Evolutionary conservation across 2,329 filamentous ascomycete species (phyloP).

Genomic region (Fusarium equiseti): DNA sequence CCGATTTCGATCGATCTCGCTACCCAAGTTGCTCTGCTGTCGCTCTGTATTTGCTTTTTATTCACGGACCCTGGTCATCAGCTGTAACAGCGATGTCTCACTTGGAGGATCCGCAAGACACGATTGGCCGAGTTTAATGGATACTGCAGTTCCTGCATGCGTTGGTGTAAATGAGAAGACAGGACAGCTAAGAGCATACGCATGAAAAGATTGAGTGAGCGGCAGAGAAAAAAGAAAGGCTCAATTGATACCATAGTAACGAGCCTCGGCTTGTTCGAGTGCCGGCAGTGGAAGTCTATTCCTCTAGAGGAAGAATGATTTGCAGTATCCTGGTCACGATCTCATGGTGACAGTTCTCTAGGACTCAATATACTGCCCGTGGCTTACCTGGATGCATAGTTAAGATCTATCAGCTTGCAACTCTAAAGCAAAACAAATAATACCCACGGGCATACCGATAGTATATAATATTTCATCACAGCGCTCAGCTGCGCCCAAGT

Average conservation of each 20-base stretch:
- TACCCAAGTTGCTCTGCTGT: not conserved
- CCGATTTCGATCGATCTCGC: constrained; percentile 9
- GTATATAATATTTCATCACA: not conserved
- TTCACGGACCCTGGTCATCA: constrained; percentile 1
- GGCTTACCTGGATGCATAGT: not conserved
- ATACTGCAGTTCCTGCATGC: not conserved
- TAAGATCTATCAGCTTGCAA: not conserved
- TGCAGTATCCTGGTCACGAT: not conserved
- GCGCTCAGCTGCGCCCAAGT: not conserved
- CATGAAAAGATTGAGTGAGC: not conserved
- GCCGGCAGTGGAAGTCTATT: not conserved
- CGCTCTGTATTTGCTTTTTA: constrained; percentile 12
- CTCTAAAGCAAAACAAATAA: constrained; percentile 1
- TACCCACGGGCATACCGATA: not conserved
- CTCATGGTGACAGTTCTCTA: not conserved
- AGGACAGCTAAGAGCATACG: not conserved
- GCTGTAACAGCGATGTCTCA: constrained; percentile 1
- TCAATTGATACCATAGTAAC: not conserved
- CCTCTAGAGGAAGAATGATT: not conserved
- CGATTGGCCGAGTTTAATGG: not conserved
- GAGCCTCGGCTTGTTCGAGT: not conserved
- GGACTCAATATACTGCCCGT: not conserved
- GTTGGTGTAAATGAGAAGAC: not conserved
- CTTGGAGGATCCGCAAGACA: not conserved
- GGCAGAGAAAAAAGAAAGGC: constrained; percentile 4